These are phyloP conservation scores for Rosellinia necatrix DNA, from an alignment of 2,329 filamentous ascomycete species.

Conservation along the genomic window DNA sequence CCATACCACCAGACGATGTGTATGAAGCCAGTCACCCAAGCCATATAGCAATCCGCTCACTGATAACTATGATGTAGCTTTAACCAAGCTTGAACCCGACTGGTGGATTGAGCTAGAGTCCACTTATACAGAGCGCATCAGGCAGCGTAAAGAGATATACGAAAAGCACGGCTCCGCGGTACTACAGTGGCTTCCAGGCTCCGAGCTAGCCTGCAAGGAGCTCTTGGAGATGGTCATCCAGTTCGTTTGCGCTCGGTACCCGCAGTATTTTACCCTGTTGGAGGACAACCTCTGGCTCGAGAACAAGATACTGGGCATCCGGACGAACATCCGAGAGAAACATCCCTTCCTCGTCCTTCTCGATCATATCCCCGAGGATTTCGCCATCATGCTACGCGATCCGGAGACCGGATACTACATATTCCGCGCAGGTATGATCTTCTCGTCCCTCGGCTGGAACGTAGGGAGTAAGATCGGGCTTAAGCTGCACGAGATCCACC, in stretches of 20 bases:
- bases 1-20: conserved; percentile 90
- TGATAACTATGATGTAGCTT: conserved; percentile 53
- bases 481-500: conserved; percentile 72
- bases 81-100: conserved; percentile 77
- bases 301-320: conserved; percentile 70
- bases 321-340: conserved; percentile 62
- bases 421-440: conserved; percentile 77
- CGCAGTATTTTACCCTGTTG: conserved; percentile 70
- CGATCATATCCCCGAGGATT: conserved; percentile 83
- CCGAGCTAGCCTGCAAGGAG: conserved; percentile 80
- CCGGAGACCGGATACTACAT: conserved; percentile 72
- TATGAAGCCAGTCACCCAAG: conserved; percentile 50
- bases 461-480: conserved; percentile 74
- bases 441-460: conserved; percentile 81
- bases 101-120: conserved; percentile 43
- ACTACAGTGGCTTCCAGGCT: conserved; percentile 71
- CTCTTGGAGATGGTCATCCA: conserved; percentile 86
- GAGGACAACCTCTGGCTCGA: conserved; percentile 60
- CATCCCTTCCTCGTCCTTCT: conserved; percentile 73
- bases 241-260: conserved; percentile 79
- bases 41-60: not conserved
- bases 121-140: conserved; percentile 70
- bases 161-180: conserved; percentile 65
- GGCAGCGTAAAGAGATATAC: conserved; percentile 69
- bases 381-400: conserved; percentile 75